Evolutionary conservation across 164 flowering plant species (phyloP), one percentile per base, ranked within the genome.

Genomic region (Macadamia tetraphylla): DNA sequence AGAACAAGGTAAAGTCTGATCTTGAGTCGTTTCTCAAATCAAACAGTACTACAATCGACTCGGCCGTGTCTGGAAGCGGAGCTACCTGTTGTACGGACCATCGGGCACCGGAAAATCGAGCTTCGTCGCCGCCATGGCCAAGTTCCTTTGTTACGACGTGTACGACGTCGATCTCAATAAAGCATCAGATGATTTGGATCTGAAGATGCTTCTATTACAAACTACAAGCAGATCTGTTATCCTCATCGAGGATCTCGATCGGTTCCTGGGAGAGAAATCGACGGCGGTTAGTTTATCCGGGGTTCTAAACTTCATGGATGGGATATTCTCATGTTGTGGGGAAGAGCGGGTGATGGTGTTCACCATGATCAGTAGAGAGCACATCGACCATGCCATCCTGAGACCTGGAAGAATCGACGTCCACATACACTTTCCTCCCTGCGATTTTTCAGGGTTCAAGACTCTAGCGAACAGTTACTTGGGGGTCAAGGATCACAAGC

Each of bases 321-420:
- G 98, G 43, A 71, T 92, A 13, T 74, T 78, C 6, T 86, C 96
- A 14, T 77, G 88, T 69, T 88, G 94, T 71, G 91, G 85, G 0
- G 96, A 90, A 53, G 96, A 87, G 67, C 73, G 93, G 2, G 82
- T 92, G 15, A 81, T 92, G 92, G 86, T 92, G 0, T 88, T 88
- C 70, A 92, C 98, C 2, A 84, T 84, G 86, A 86, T 73, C 73
- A 63, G 72, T 57, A 82, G 81, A 68, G 87, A 87, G 40, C 70
- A 68, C 0, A 72, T 88, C n/a, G 91, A 92, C 65, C 84, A 77
- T 3, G 64, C 82, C 29, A 77, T 87, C 14, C 57, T 88, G 13
- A 72, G 98, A 63, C 98, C 96, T 0, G 98, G 98, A 1, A 68
- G 98, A 52, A 76, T 94, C 42, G 98, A 94, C 62, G 96, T 87